Evolutionary conservation across 1,139 yeast species (phyloP).

Genomic region (Barnettozyma hawaiiensis): DNA sequence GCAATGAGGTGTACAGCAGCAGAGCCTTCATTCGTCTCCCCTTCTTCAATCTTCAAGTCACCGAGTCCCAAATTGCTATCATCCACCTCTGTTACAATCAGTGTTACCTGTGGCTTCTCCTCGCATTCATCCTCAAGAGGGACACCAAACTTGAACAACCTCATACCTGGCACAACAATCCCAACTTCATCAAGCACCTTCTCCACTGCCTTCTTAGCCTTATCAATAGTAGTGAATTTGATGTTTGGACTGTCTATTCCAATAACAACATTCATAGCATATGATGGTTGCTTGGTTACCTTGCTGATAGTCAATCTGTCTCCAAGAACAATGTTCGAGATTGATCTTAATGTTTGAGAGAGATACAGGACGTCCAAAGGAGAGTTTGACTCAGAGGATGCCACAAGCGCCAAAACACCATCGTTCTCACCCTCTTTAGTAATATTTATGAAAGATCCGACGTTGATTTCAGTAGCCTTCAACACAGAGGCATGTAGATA

Average conservation of each 20-base stretch:
- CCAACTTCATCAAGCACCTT: constrained; percentile 47
- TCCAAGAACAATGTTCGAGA: constrained; percentile 62
- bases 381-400: constrained; percentile 35
- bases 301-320: constrained; percentile 56
- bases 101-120: constrained; percentile 23
- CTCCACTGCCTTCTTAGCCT: constrained; percentile 27
- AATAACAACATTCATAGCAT: constrained; percentile 35
- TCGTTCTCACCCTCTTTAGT: constrained; percentile 41
- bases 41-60: constrained; percentile 10
- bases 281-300: constrained; percentile 43
- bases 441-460: constrained; percentile 51
- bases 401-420: constrained; percentile 42
- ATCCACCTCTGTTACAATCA: constrained; percentile 29
- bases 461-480: constrained; percentile 45
- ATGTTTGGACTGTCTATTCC: constrained; percentile 28
- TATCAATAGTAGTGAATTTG: constrained; percentile 19
- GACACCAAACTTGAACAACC: constrained; percentile 22
- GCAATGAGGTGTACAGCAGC: constrained; percentile 35
- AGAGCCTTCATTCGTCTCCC: constrained; percentile 17
- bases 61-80: constrained; percentile 18
- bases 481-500: constrained; percentile 48
- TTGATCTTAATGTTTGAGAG: constrained; percentile 42
- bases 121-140: constrained; percentile 20
- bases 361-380: constrained; percentile 53
- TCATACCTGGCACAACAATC: constrained; percentile 51